These are phyloP conservation scores for Yamadazyma nakazawae DNA, from an alignment of 805 yeast species.

Conservation along the genomic window DNA sequence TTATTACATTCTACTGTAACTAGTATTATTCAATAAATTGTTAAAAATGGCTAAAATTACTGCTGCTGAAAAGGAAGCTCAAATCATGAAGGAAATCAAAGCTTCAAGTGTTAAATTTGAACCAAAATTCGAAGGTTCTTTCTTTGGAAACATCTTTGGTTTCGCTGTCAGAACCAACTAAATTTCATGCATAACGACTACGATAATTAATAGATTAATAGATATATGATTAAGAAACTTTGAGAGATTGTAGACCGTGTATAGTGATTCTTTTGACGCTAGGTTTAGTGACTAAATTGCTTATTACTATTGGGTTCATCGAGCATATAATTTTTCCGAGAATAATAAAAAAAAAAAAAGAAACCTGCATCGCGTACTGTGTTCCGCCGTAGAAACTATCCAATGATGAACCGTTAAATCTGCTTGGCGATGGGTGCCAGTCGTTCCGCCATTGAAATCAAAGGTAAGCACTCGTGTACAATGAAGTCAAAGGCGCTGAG, in stretches of 20 bases:
- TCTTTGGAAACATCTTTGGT: conserved; percentile 42
- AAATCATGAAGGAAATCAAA: conserved; percentile 44
- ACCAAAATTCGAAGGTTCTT: conserved; percentile 38
- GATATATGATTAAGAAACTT: not conserved
- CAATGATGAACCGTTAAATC: no score
- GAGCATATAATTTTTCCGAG: not conserved
- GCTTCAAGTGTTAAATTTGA: conserved; percentile 31
- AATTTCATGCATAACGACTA: conserved; percentile 2
- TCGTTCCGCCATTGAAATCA: no score
- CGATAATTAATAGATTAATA: conserved; percentile 8
- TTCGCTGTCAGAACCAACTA: conserved; percentile 23
- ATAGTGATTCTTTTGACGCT: no score
- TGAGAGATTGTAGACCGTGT: no score
- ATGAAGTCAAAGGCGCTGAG: no score
- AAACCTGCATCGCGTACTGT: not conserved
- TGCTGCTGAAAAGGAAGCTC: conserved; percentile 45
- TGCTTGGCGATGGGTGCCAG: no score
- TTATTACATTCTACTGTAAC: not conserved
- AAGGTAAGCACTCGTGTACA: no score
- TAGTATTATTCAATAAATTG: not conserved
- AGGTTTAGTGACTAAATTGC: no score
- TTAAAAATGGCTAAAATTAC: conserved; percentile 20
- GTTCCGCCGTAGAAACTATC: not conserved
- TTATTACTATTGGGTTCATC: not conserved
- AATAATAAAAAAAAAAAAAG: no score